Evolutionary conservation across 805 yeast species (phyloP).

Genomic region (Candida fluviatilis): DNA sequence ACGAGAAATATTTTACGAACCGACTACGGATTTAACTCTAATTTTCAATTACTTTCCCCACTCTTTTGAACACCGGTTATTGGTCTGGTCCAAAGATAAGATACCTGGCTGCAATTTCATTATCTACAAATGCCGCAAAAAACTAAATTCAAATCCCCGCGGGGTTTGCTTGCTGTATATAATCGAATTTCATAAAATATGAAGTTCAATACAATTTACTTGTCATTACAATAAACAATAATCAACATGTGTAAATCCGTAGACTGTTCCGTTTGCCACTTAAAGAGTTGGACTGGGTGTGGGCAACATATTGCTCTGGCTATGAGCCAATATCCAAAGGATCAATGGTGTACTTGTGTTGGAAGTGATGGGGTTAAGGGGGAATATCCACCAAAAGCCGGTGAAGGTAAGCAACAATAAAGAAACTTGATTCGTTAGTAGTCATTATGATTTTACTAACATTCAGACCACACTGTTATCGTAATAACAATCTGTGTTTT

Average conservation of each 20-base stretch:
- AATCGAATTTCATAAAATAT: too few species aligned
- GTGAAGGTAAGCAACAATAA: conserved; percentile 14
- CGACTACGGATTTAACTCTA: too few species aligned
- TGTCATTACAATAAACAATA: too few species aligned
- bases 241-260: conserved; percentile 40
- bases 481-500: background rate
- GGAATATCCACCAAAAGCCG: conserved; percentile 26
- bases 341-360: conserved; percentile 31
- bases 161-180: too few species aligned
- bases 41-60: too few species aligned
- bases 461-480: background rate
- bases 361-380: conserved; percentile 16
- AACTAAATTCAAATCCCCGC: too few species aligned
- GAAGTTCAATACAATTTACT: too few species aligned
- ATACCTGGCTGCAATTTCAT: too few species aligned
- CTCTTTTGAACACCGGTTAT: too few species aligned
- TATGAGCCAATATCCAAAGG: conserved; percentile 31
- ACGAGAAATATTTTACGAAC: too few species aligned
- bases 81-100: too few species aligned
- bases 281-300: conserved; percentile 42
- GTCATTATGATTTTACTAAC: background rate
- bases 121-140: too few species aligned
- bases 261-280: conserved; percentile 26
- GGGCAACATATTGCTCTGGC: conserved; percentile 41
- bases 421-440: background rate